Evolutionary conservation across 495 filamentous ascomycete species (phyloP).

Genomic region (Xylaria sp.): DNA sequence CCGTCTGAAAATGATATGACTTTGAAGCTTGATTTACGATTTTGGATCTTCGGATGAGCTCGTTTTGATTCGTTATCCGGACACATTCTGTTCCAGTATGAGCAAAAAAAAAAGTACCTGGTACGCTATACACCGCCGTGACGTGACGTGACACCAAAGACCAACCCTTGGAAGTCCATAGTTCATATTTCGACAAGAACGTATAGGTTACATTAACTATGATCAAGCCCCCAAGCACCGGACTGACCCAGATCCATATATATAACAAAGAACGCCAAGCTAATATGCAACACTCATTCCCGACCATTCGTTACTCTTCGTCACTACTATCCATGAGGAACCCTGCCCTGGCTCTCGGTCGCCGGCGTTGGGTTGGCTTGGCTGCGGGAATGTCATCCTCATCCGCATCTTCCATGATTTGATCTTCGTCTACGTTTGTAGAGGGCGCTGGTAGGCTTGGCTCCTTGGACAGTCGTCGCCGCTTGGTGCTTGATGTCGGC

Average conservation of each 20-base stretch:
- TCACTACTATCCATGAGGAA: slow-evolving; percentile 66
- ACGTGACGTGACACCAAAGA: background rate
- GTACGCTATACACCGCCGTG: too few species aligned
- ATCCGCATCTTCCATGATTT: slow-evolving; percentile 37
- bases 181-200: background rate
- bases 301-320: slow-evolving; percentile 50
- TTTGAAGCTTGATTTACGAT: background rate
- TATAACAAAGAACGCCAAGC: background rate
- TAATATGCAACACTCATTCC: slow-evolving; percentile 20
- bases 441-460: slow-evolving; percentile 20
- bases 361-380: slow-evolving; percentile 33
- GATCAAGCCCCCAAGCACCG: slow-evolving; percentile 4
- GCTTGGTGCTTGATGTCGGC: slow-evolving; percentile 30
- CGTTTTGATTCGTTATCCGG: background rate
- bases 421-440: slow-evolving; percentile 31
- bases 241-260: background rate
- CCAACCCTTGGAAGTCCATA: background rate
- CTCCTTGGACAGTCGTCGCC: slow-evolving; percentile 38
- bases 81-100: background rate
- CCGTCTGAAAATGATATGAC: background rate
- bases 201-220: background rate
- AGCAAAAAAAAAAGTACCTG: background rate
- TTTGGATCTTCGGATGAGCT: background rate
- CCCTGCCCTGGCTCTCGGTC: slow-evolving; percentile 54
- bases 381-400: slow-evolving; percentile 48